Base-by-base conservation (phyloP, 1,139 yeast genomes). In the Zhuliangozyma blackwelliae region DNA sequence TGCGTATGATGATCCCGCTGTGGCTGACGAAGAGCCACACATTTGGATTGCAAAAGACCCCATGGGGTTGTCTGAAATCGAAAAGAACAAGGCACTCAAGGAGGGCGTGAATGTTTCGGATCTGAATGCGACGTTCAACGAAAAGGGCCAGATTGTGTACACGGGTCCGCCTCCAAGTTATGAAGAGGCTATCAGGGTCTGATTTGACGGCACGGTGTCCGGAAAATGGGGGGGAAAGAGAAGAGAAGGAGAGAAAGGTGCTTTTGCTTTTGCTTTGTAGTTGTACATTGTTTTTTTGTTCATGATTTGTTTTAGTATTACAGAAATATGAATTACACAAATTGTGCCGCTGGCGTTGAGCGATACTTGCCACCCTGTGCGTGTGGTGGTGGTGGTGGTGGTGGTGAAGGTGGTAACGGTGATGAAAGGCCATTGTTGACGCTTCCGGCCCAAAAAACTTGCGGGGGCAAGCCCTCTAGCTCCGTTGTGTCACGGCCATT, bases 1-100 rank as follows among this genome's bases (percentile, higher is more conserved):
- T 41, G 95, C 96, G 5, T 84, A 80, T 51, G 74, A 77, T 34
- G 79, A 78, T 52, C 89, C 90, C 16, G 74, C 73, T 38, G 79
- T 83, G 27, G 64, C 63, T 20, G 82, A 77, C 31, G 71, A 68
- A 25, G 80, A 75, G 47, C 87, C 88, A 11, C 75, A 75, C 32
- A 68, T 82, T 36, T 84, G 94, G 94, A 65, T 82, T 45, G 79
- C 84, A 30, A 68, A 61, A 43, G 94, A 84, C 57, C 72, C 77
- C 22, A 63, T 82, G 75, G 92, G 92, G 16, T 69, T 84, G 32
- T 76, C 87, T 4, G 73, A 69, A 39, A 70, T 72, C 40, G 81
- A 79, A 54, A 79, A 79, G 51, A 68, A 66, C 33, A 72, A 76
- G 48, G 76, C 87, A n/a, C 54, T 65, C 26, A 79, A 73, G 32